These are phyloP conservation scores for Intubia oerlemansii DNA, from an alignment of 2,329 filamentous ascomycete species.

Conservation along the genomic window DNA sequence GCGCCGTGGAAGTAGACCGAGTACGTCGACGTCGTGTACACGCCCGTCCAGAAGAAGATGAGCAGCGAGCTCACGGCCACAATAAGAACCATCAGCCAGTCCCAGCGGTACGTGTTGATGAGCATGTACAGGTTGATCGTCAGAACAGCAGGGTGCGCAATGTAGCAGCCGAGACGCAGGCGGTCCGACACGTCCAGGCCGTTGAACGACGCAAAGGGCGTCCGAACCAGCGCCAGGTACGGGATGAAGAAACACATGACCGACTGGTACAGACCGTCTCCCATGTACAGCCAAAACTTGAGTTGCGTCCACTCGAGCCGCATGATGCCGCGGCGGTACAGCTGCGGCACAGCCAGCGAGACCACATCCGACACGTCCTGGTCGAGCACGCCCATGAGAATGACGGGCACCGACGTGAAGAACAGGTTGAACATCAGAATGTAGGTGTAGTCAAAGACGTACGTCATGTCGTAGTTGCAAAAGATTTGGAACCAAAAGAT, in stretches of 20 bases:
- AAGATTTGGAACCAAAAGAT: conserved; percentile 98
- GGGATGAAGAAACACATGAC: conserved; percentile 85
- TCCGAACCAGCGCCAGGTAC: conserved; percentile 54
- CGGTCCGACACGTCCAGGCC: conserved; percentile 63
- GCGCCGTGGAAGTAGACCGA: conserved; percentile 48
- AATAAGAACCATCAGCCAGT: conserved; percentile 82
- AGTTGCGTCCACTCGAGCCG: conserved; percentile 85
- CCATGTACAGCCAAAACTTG: conserved; percentile 97
- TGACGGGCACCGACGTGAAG: conserved; percentile 87
- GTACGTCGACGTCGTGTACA: conserved; percentile 41
- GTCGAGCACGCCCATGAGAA: conserved; percentile 89
- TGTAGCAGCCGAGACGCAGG: conserved; percentile 66
- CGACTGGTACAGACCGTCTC: conserved; percentile 87
- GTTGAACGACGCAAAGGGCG: conserved; percentile 45
- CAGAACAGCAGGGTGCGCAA: conserved; percentile 65
- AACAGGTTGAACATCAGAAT: conserved; percentile 92
- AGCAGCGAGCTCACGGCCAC: conserved; percentile 65
- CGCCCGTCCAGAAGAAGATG: conserved; percentile 88
- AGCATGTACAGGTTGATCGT: conserved; percentile 89
- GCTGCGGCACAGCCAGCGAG: conserved; percentile 79
- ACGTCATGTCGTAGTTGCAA: conserved; percentile 89
- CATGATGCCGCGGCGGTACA: conserved; percentile 91
- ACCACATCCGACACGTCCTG: conserved; percentile 92
- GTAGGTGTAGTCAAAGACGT: conserved; percentile 94
- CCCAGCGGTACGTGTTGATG: conserved; percentile 94